Evolutionary conservation across 2,329 filamentous ascomycete species (phyloP), one percentile per base, ranked within the genome.

Genomic region (Albifimbria verrucaria): DNA sequence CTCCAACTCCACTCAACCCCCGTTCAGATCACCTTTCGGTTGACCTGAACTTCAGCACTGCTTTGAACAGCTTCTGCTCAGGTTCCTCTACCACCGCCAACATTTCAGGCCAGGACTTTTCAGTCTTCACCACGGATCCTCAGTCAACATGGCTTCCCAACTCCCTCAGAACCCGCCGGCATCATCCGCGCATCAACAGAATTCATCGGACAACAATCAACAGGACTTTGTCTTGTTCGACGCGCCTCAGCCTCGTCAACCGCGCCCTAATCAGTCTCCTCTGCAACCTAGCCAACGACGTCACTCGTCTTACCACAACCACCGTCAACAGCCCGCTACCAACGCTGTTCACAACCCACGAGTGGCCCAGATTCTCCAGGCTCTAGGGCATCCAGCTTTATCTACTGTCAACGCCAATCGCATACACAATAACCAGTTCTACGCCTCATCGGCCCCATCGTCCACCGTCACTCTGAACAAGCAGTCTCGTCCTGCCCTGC

Each of bases 91-190:
- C 68, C 66, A 79, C 78, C 77, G 74, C 75, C 74, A 84, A 76
- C 76, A 85, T 84, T 81, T 71, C 78, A 76, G 70, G 73, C 68
- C 82, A 78, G 83, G 86, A 87, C 83, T 83, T 80, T 63, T 68
- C 78, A 83, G 85, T 89, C 86, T 87, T 87, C 87, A 91, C 81
- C 81, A 92, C 88, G 88, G 88, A 88, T 89, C 82, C 85, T 72
- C 79, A 80, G 76, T 83, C 85, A 91, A 65, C 81, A 92, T 92
- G 89, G 89, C 87, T 81, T 85, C 82, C 87, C 81, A 85, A 85
- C 77, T 83, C 77, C 77, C 79, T 67, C 65, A 77, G 71, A 81
- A 76, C 79, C 80, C 77, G 81, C 82, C 82, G 83, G 83, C 81
- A 77, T 64, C 74, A 75, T 71, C 81, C 76, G 78, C 78, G 76